Evolutionary conservation across 345 rosid genomes (phyloP).

Genomic region (Lenwebbia sp.): DNA sequence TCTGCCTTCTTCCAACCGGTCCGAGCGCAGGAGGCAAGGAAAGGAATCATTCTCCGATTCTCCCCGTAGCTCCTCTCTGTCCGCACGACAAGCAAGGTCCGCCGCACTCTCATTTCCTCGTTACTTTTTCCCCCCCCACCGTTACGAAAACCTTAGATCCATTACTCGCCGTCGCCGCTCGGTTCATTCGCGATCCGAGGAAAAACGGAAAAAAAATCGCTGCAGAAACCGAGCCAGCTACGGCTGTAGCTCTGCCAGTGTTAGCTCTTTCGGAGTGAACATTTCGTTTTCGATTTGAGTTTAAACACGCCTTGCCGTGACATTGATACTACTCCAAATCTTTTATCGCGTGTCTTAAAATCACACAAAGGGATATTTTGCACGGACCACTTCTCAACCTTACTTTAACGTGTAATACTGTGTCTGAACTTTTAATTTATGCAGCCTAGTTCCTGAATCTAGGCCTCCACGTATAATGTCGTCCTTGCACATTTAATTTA

Average conservation of each 20-base stretch:
- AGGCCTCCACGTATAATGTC: no score
- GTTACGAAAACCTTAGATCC: background rate
- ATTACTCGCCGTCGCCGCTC: background rate
- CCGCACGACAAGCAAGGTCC: background rate
- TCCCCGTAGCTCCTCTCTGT: background rate
- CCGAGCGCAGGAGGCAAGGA: background rate
- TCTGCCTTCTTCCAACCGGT: background rate
- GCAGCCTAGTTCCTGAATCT: no score
- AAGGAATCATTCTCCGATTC: background rate
- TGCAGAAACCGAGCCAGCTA: no score
- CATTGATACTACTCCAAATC: background rate
- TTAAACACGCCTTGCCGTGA: no score
- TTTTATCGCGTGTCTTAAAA: accelerated
- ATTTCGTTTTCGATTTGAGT: background rate
- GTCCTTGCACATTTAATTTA: background rate
- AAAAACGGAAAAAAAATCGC: no score
- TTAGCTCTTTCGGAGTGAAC: background rate
- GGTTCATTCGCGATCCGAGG: background rate
- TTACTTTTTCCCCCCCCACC: background rate
- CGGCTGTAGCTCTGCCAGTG: background rate
- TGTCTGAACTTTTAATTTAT: no score
- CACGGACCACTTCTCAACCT: no score
- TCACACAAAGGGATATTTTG: background rate
- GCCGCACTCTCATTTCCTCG: background rate
- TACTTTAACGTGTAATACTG: no score